Base-by-base conservation (phyloP, 192 early-diverging fungal species). In the Backusella circina region DNA sequence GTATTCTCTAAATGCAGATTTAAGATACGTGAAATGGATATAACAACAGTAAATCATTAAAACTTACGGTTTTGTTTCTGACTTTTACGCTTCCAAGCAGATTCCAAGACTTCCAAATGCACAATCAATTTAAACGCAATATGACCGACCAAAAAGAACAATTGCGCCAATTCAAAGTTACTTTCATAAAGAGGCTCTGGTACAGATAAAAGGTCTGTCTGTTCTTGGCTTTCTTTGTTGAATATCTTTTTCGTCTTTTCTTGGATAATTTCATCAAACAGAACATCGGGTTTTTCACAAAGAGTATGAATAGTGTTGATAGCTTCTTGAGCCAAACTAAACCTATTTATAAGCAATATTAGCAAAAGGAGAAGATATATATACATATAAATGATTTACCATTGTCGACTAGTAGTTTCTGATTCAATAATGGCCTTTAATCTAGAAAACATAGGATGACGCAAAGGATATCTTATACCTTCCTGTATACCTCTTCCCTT, bases 41-140 rank as follows among this genome's bases (percentile, higher is more conserved):
- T 33, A 39, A 28, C 5, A 13, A 32, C 4, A 15, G 15, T 0
- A 41, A 9, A 10, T 41, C 39, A 41, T 41, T 15, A 38, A 10
- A 16, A 54, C 68, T 65, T 73, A 83, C 78, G 66, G 26, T 79
- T 77, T 7, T 72, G 76, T 16, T 75, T 77, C 0, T 73, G 73
- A 83, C 92, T 96, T 76, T 92, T 87, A 28, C 95, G 86, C 83
- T 99, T 99, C 86, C 93, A 95, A 44, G 96, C 97, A 18, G 91
- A 86, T 83, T 99, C 98, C 28, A 99, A 90, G 2, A 90, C 87
- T 85, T 99, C 98, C 61, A 99, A 84, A 81, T 98, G 92, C 35
- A 98, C 96, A 78, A 97, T 96, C 76, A 98, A 93, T 84, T 98
- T 97, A 75, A 99, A 93, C 0, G 95, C 97, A 16, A 97, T 90